Percentiles rank a stretch among this genome's conserved stretches.
phyloP scores from a whole-genome alignment of 73 alveolate species.

The Paraurostyla sp. region DNA sequence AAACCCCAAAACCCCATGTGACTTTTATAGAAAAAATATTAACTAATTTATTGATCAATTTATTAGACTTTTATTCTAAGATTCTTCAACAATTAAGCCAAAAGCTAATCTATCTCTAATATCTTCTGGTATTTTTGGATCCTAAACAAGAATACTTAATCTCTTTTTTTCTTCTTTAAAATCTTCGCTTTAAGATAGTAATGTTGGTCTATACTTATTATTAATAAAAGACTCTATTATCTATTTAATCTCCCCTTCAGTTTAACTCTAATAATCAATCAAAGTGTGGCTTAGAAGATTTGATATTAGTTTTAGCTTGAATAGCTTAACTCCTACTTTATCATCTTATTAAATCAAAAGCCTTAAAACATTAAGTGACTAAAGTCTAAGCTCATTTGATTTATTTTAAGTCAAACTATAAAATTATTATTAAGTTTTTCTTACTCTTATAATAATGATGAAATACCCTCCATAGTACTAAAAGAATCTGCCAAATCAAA shows the following conservation, averaged over 20 bases:
- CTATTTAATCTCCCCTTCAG: neutral
- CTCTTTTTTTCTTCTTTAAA: conserved; percentile 42
- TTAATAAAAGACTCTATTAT: neutral
- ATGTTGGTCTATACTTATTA: neutral
- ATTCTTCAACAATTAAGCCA: neutral
- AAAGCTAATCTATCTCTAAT: too few species aligned
- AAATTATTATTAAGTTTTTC: neutral
- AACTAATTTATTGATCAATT: too few species aligned
- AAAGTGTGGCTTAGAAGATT: conserved; percentile 4
- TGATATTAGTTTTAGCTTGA: conserved; percentile 11
- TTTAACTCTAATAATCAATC: neutral
- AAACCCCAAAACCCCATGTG: too few species aligned
- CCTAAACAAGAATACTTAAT: too few species aligned
- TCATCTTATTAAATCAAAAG: neutral
- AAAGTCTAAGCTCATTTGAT: neutral
- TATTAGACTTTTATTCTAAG: too few species aligned
- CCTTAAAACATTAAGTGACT: neutral
- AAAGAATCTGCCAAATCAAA: conserved; percentile 7
- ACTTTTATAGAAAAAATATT: too few species aligned
- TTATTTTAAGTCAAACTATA: conserved; percentile 14
- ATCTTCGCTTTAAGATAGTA: neutral
- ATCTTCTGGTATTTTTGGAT: too few species aligned
- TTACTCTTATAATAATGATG: conserved; percentile 6
- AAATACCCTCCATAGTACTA: conserved; percentile 34
- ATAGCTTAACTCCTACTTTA: neutral